Evolutionary conservation across 441 rosid species (phyloP).

Genomic region (Manihot esculenta): DNA sequence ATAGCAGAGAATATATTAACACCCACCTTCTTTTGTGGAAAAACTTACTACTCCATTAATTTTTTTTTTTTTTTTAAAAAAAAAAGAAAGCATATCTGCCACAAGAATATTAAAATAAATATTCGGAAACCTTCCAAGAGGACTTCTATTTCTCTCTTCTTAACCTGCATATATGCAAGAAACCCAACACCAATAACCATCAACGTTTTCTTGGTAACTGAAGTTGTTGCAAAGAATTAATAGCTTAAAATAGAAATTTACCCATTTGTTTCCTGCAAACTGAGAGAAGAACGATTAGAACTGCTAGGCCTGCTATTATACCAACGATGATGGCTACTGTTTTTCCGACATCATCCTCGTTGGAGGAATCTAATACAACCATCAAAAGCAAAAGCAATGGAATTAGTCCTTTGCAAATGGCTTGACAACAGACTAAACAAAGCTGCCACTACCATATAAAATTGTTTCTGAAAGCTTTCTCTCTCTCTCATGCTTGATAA

Average conservation of each 20-base stretch:
- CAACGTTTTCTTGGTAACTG: not conserved
- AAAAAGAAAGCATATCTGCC: not conserved
- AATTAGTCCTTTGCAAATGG: conserved; percentile 12
- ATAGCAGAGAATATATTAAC: not conserved
- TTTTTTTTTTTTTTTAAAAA: too few relatives aligned
- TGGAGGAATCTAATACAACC: conserved; percentile 49
- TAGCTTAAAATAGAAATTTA: not conserved
- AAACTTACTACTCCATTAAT: not conserved
- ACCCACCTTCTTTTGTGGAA: conserved; percentile 6
- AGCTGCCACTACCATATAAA: conserved; percentile 19
- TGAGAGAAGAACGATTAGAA: conserved; percentile 73
- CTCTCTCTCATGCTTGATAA: too few relatives aligned
- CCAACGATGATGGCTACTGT: conserved; percentile 87
- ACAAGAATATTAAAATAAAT: not conserved
- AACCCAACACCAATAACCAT: not conserved
- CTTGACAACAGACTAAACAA: conserved; percentile 15
- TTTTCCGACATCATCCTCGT: conserved; percentile 65
- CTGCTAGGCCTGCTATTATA: conserved; percentile 60
- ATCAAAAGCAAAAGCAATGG: conserved; percentile 20
- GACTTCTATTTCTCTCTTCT: not conserved
- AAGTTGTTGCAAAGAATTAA: not conserved
- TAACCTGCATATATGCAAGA: conserved; percentile 20
- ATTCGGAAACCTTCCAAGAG: too few relatives aligned
- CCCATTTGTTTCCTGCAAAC: conserved; percentile 63
- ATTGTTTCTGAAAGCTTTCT: not conserved